Base-by-base conservation (phyloP, 2,329 filamentous ascomycete species). In the Hypoxylon sp. region DNA sequence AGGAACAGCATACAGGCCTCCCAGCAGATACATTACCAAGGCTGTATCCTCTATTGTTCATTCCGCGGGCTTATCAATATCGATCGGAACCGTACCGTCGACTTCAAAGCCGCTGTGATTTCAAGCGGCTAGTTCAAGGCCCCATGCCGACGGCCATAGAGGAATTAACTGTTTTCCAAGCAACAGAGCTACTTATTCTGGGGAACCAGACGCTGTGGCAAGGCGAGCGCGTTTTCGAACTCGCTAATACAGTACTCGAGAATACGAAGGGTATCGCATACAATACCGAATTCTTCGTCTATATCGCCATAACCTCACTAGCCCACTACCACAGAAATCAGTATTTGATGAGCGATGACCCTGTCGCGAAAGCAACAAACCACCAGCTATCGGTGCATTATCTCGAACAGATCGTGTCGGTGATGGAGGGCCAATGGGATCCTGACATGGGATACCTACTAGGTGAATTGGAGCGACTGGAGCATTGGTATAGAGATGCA, bases 371-470 rank as follows among this genome's bases (percentile, higher is more conserved):
- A 13, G 64, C 56, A 11, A 68, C 67, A 22, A 60, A 60, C 58
- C 74, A 75, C 46, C 61, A 72, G 22, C 59, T 72, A 8, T 75
- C 75, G 6, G 64, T 73, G 13, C 59, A 72, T n/a, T 75, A 74
- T 31, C 70, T 77, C 2, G 74, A 77, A 57, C 54, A 68, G 14
- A 74, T 73, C n/a, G 74, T 68, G n/a, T 58, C 53, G 20, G 60
- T 77, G 10, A 74, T 74, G 48, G 75, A 76, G 48, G 73, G 74
- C 27, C 68, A 69, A 46, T 77, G 75, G 75, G 73, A 77, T 42
- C 65, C 75, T 14, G 75, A 77, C 53, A 63, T 77, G 64, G 75
- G 75, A 27, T 77, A 76, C 50, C 64, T 77, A 44, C 67, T 77
- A 20, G 75, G 75, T 22, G 74, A 77, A 30, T 59, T 77, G 20